Percentiles rank a stretch among this genome's conserved stretches.
These are phyloP conservation scores for Alternaria dauci DNA, from an alignment of 2,329 filamentous ascomycete genomes.

Conservation along the genomic window DNA sequence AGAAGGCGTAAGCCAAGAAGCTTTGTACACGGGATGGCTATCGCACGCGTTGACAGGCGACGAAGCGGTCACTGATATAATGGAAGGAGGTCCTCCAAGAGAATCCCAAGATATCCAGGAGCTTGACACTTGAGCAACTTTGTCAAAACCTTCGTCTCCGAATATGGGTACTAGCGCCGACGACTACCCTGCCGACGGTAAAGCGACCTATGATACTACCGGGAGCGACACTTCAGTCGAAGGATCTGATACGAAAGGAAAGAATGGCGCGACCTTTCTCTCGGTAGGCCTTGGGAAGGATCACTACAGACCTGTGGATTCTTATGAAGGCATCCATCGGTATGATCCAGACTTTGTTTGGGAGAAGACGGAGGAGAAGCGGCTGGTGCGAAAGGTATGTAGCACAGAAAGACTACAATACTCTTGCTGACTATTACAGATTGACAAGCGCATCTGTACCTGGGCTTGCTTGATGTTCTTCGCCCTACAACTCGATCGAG, in stretches of 20 bases:
- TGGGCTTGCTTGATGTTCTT: slow-evolving; percentile 66
- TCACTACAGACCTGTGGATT: slow-evolving; percentile 61
- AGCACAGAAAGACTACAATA: background rate
- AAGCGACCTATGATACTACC: slow-evolving; percentile 28
- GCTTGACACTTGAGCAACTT: background rate
- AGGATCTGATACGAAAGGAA: slow-evolving; percentile 16
- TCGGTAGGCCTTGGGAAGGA: slow-evolving; percentile 44
- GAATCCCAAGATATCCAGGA: slow-evolving; percentile 11
- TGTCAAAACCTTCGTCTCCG: slow-evolving; percentile 13
- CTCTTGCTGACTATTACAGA: slow-evolving; percentile 39
- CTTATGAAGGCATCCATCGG: slow-evolving; percentile 67
- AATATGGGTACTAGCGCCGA: slow-evolving; percentile 5
- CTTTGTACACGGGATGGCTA: background rate
- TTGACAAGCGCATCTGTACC: slow-evolving; percentile 60
- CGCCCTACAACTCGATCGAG: slow-evolving; percentile 60
- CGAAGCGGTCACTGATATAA: slow-evolving; percentile 13
- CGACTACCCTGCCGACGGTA: slow-evolving; percentile 24
- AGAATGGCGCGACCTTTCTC: slow-evolving; percentile 47
- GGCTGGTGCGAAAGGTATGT: slow-evolving; percentile 62
- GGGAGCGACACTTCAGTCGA: slow-evolving; percentile 25
- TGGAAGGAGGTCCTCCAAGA: slow-evolving; percentile 9
- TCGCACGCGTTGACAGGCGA: background rate
- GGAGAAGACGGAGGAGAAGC: slow-evolving; percentile 65
- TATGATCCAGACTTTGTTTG: slow-evolving; percentile 67
- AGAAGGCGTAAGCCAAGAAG: background rate